These are phyloP conservation scores for Aschersonia sp. DNA, from an alignment of 2,329 filamentous ascomycete genomes.

Conservation along the genomic window DNA sequence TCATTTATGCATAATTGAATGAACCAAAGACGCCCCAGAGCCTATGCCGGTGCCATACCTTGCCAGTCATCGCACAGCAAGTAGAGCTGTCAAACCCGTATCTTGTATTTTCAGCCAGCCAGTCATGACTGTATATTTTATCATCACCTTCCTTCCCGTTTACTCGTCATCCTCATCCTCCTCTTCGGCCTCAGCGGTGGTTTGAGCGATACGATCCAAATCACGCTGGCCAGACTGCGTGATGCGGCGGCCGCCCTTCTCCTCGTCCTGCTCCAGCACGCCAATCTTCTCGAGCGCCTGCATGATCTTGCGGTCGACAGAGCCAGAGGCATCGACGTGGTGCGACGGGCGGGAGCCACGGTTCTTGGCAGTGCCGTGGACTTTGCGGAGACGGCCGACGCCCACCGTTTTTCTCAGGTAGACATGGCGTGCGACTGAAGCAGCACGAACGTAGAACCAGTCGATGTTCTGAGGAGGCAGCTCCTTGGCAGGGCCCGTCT, in stretches of 20 bases:
- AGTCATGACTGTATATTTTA: neutral
- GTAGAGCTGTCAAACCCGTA: no score
- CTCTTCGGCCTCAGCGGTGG: slow-evolving; percentile 58
- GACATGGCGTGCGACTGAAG: slow-evolving; percentile 91
- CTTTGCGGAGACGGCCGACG: slow-evolving; percentile 93
- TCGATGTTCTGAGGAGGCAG: slow-evolving; percentile 95
- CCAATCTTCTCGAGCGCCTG: slow-evolving; percentile 99
- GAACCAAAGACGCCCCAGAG: neutral
- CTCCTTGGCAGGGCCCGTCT: slow-evolving; percentile 94
- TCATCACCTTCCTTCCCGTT: neutral
- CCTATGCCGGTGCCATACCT: neutral
- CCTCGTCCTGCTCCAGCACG: slow-evolving; percentile 93
- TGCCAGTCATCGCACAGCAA: no score
- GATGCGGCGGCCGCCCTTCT: slow-evolving; percentile 96
- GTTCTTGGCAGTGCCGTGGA: slow-evolving; percentile 95
- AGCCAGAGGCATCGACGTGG: slow-evolving; percentile 90
- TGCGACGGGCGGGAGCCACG: slow-evolving; percentile 80
- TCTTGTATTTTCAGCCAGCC: no score
- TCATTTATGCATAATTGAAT: neutral
- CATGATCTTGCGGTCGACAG: slow-evolving; percentile 93
- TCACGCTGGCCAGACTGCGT: slow-evolving; percentile 97
- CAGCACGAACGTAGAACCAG: slow-evolving; percentile 89
- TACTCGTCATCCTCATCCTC: slow-evolving; percentile 55
- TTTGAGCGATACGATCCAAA: slow-evolving; percentile 90
- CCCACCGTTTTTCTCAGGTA: slow-evolving; percentile 99